phyloP scores from a whole-genome alignment of 805 yeast genomes.

The Nakazawaea pomicola region DNA sequence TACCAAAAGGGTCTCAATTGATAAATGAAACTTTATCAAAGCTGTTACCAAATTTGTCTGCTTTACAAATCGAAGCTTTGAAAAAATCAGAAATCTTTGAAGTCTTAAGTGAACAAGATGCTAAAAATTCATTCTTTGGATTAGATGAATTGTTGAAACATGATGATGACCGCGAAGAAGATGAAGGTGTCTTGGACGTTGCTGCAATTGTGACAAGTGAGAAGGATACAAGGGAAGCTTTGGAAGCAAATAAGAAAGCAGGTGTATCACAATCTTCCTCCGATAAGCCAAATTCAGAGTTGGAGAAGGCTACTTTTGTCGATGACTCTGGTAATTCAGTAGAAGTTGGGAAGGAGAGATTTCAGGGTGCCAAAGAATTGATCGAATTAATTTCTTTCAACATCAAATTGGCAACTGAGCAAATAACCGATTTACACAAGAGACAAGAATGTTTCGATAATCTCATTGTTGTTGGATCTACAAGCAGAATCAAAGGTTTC shows the following conservation, averaged over 20 bases:
- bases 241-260: constrained; percentile 20
- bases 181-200: constrained; percentile 78
- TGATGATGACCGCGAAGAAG: constrained; percentile 32
- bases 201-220: constrained; percentile 85
- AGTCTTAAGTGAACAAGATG: constrained; percentile 65
- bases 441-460: constrained; percentile 85
- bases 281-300: constrained; percentile 53
- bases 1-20: constrained; percentile 53
- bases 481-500: constrained; percentile 71
- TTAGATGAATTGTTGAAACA: constrained; percentile 37
- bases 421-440: constrained; percentile 56
- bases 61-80: constrained; percentile 63
- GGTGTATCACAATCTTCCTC: constrained; percentile 14
- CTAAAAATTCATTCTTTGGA: constrained; percentile 57
- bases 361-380: constrained; percentile 67
- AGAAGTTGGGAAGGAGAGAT: constrained; percentile 86
- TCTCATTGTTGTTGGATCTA: constrained; percentile 73
- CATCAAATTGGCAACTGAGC: constrained; percentile 47
- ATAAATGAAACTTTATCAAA: constrained; percentile 52
- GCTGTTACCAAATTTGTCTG: constrained; percentile 53
- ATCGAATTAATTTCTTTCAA: constrained; percentile 49
- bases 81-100: constrained; percentile 76
- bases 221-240: constrained; percentile 48
- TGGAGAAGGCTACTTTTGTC: constrained; percentile 65
- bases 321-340: constrained; percentile 54